Conservation (phyloP, 1,284 basidiomycete genomes). For the Fistulinella cinereoalba region DNA sequence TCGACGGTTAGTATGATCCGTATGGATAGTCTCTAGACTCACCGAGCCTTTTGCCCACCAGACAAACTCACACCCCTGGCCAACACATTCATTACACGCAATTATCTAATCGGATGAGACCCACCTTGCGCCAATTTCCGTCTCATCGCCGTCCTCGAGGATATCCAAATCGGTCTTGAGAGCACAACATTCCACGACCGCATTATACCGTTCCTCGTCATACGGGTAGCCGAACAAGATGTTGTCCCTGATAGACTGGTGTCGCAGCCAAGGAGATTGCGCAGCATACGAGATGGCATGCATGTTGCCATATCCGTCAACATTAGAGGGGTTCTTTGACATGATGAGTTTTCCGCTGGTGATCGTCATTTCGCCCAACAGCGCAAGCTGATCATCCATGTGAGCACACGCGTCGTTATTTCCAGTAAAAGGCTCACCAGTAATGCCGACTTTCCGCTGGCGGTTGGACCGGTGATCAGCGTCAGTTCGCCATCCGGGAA, state of each 20-base stretch:
- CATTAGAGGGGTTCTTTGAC: conserved; percentile 40
- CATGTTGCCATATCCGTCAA: conserved; percentile 43
- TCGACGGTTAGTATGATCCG: background rate
- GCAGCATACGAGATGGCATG: conserved; percentile 56
- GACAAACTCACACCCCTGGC: conserved; percentile 46
- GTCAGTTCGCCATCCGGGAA: conserved; percentile 61
- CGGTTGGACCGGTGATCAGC: conserved; percentile 60
- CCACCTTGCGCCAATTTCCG: conserved; percentile 35
- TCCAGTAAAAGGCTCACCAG: conserved; percentile 19
- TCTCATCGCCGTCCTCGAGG: conserved; percentile 41
- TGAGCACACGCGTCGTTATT: background rate
- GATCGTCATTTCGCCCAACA: conserved; percentile 35
- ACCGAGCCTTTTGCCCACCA: conserved; percentile 55
- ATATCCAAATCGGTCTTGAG: conserved; percentile 55
- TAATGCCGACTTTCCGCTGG: conserved; percentile 61
- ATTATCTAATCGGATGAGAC: background rate
- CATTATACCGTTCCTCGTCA: conserved; percentile 41
- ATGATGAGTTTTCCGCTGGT: conserved; percentile 34
- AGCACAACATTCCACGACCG: conserved; percentile 58
- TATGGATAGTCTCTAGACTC: background rate
- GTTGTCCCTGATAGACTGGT: conserved; percentile 42
- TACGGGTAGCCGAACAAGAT: conserved; percentile 46
- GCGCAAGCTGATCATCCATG: conserved; percentile 24
- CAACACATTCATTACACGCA: background rate
- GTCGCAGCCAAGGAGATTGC: conserved; percentile 62